These are phyloP conservation scores for Penicillium sp. DNA, from an alignment of 2,329 filamentous ascomycete genomes.

Conservation along the genomic window DNA sequence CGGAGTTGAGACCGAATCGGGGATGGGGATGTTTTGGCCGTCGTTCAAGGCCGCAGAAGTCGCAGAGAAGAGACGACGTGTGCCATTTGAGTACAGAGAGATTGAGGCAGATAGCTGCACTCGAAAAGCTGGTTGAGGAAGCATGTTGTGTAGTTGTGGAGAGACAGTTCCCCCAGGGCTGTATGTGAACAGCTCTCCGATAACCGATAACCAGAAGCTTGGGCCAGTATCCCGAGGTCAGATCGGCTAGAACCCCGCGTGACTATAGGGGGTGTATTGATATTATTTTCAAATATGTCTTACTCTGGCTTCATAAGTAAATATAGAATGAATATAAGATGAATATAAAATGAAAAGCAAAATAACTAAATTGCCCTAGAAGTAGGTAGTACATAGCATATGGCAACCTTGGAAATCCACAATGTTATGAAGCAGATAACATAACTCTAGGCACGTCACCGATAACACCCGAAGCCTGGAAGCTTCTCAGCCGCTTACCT, in stretches of 20 bases:
- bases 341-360: too few relatives aligned
- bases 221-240: conserved; percentile 12
- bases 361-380: background rate
- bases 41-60: conserved; percentile 12
- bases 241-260: conserved; percentile 21
- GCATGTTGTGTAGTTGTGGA: conserved; percentile 24
- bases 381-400: background rate
- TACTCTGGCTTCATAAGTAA: too few relatives aligned
- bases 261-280: background rate
- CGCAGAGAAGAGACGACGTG: conserved; percentile 22
- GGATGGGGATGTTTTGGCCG: conserved; percentile 13
- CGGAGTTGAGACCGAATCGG: conserved; percentile 21
- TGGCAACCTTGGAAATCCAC: background rate
- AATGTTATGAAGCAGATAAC: background rate
- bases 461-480: conserved; percentile 21
- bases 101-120: conserved; percentile 21
- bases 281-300: background rate
- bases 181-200: background rate
- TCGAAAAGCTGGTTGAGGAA: conserved; percentile 18
- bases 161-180: conserved; percentile 1
- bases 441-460: conserved; percentile 22
- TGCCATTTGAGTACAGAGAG: conserved; percentile 4
- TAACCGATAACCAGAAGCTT: conserved; percentile 15
- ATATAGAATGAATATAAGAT: too few relatives aligned
- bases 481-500: conserved; percentile 9